These are phyloP conservation scores for Staphylotrichum tortipilum DNA, from an alignment of 495 filamentous ascomycete species.

Conservation along the genomic window DNA sequence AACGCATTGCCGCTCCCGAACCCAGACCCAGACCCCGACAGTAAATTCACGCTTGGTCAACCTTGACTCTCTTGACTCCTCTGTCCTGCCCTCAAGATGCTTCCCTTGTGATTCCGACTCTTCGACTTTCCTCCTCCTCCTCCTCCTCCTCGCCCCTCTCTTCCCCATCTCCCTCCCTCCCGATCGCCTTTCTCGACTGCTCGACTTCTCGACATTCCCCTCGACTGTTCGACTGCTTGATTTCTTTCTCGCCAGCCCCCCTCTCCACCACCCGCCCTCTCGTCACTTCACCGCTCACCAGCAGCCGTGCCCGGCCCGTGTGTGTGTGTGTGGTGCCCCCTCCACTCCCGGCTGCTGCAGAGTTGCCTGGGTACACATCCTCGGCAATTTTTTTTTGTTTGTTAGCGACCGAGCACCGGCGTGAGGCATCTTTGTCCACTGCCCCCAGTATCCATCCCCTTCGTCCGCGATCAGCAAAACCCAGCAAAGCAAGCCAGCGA, in stretches of 20 bases:
- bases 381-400: too few species aligned
- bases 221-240: slow-evolving; percentile 1
- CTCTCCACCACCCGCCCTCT: not conserved
- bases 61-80: not conserved
- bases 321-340: too few species aligned
- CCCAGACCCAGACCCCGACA: too few species aligned
- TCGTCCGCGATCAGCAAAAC: not conserved
- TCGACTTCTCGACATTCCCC: not conserved
- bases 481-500: not conserved
- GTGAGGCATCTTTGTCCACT: slow-evolving; percentile 4
- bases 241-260: not conserved
- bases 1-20: slow-evolving; percentile 8
- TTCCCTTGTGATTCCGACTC: slow-evolving; percentile 18
- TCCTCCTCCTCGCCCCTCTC: not conserved
- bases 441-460: not conserved
- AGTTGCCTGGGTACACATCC: slow-evolving; percentile 7
- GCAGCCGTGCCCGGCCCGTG: not conserved
- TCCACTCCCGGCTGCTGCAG: not conserved
- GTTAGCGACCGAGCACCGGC: slow-evolving; percentile 6
- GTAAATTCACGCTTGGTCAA: slow-evolving; percentile 6
- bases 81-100: slow-evolving; percentile 13
- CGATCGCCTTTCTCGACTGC: too few species aligned
- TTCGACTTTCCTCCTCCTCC: slow-evolving; percentile 1
- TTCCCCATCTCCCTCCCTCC: too few species aligned
- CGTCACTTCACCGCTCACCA: slow-evolving; percentile 5